phyloP scores from a whole-genome alignment of 352 stramenopile species.

The Thalassiosira mediterranea region DNA sequence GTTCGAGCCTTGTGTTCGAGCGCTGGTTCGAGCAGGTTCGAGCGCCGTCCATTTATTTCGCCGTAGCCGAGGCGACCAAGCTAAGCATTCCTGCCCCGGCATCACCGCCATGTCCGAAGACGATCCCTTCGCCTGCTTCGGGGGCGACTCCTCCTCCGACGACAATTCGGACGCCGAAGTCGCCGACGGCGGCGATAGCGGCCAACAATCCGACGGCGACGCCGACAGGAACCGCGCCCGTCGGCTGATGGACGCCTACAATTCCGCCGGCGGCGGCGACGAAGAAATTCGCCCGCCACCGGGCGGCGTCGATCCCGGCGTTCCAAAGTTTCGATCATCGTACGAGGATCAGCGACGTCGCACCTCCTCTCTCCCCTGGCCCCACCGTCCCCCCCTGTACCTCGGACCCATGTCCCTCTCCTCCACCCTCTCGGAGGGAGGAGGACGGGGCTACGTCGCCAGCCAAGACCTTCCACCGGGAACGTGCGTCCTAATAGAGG shows the following conservation, averaged over 20 bases:
- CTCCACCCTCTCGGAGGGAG: constrained; percentile 68
- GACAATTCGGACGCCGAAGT: constrained; percentile 20
- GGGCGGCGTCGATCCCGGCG: neutral
- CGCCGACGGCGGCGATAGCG: neutral
- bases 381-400: constrained; percentile 86
- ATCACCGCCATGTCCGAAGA: constrained; percentile 8
- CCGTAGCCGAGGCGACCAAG: too few relatives aligned
- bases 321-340: constrained; percentile 13
- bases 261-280: constrained; percentile 3
- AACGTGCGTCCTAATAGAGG: constrained; percentile 90
- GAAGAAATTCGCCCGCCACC: neutral
- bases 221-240: constrained; percentile 2
- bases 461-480: constrained; percentile 85
- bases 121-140: constrained; percentile 48
- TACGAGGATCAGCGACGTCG: constrained; percentile 37
- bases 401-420: constrained; percentile 87
- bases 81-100: too few relatives aligned
- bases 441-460: constrained; percentile 89
- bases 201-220: neutral
- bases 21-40: too few relatives aligned
- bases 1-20: too few relatives aligned
- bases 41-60: too few relatives aligned
- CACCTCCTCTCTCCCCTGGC: constrained; percentile 68
- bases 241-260: constrained; percentile 34
- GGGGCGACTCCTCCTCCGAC: neutral